Percentiles rank a stretch among this genome's conserved stretches.
Evolutionary conservation across 108 stramenopile species (phyloP).

Genomic region (Nitzschia inconspicua): DNA sequence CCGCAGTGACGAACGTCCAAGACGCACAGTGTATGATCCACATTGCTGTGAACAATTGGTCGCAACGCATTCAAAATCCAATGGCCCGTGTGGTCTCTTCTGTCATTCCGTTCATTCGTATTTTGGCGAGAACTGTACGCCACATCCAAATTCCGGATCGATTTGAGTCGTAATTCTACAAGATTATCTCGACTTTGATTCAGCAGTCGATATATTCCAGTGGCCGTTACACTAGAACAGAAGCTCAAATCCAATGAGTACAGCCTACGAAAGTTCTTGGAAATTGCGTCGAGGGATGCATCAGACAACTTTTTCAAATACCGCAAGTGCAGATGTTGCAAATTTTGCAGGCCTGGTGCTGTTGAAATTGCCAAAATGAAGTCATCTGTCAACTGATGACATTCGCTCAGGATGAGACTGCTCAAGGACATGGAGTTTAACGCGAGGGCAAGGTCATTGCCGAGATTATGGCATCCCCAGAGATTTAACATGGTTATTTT

Average conservation of each 20-base stretch:
- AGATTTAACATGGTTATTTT: slow-evolving; percentile 57
- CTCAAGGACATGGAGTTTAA: slow-evolving; percentile 36
- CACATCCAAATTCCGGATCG: too few species aligned
- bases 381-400: slow-evolving; percentile 57
- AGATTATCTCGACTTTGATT: slow-evolving; percentile 25
- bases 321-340: slow-evolving; percentile 45
- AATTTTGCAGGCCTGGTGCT: background rate
- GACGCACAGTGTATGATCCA: slow-evolving; percentile 20
- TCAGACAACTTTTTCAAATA: slow-evolving; percentile 54
- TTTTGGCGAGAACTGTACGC: slow-evolving; percentile 20
- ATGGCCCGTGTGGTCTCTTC: slow-evolving; percentile 27
- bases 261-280: slow-evolving; percentile 32
- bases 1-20: slow-evolving; percentile 46
- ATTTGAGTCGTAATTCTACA: slow-evolving; percentile 47
- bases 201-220: slow-evolving; percentile 29
- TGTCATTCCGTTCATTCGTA: background rate
- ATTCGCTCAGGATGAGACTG: slow-evolving; percentile 61
- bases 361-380: slow-evolving; percentile 26
- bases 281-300: slow-evolving; percentile 35
- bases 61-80: slow-evolving; percentile 32
- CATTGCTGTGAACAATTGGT: slow-evolving; percentile 5
- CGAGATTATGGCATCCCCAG: slow-evolving; percentile 61
- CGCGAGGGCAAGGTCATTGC: slow-evolving; percentile 33
- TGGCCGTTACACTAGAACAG: slow-evolving; percentile 47
- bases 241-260: slow-evolving; percentile 67